Evolutionary conservation across 192 early-diverging fungal species (phyloP).

Genomic region (Pilaira anomala): DNA sequence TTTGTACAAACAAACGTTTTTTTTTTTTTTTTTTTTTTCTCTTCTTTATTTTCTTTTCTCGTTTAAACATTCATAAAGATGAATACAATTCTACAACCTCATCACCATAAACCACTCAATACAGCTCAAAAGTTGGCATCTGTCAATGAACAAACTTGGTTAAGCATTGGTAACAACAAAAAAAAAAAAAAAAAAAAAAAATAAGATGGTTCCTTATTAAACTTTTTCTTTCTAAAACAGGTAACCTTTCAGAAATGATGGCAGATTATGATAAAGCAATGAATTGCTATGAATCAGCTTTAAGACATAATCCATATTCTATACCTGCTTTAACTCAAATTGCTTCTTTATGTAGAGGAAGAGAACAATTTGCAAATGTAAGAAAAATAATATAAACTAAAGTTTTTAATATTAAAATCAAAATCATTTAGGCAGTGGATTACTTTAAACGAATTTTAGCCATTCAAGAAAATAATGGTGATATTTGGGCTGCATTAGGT

Average conservation of each 20-base stretch:
- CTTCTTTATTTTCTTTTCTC: neutral
- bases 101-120: constrained; percentile 13
- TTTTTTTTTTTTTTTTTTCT: neutral
- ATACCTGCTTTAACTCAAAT: constrained; percentile 74
- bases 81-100: constrained; percentile 11
- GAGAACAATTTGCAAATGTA: constrained; percentile 80
- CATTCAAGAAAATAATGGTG: constrained; percentile 83
- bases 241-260: constrained; percentile 37
- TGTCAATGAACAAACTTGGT: constrained; percentile 59
- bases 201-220: neutral
- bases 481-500: constrained; percentile 92
- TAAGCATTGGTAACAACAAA: constrained; percentile 57
- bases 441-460: constrained; percentile 87
- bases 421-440: constrained; percentile 67
- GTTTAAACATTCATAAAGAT: neutral
- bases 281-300: constrained; percentile 80
- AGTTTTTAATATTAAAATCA: constrained; percentile 4
- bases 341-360: constrained; percentile 76
- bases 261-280: constrained; percentile 81
- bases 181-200: neutral
- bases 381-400: neutral
- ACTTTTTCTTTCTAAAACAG: constrained; percentile 4
- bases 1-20: too few relatives aligned
- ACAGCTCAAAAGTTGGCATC: constrained; percentile 45
- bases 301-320: constrained; percentile 94